Conservation (phyloP, 371 early-diverging fungal species). For the Dinochytrium kinnereticum region DNA sequence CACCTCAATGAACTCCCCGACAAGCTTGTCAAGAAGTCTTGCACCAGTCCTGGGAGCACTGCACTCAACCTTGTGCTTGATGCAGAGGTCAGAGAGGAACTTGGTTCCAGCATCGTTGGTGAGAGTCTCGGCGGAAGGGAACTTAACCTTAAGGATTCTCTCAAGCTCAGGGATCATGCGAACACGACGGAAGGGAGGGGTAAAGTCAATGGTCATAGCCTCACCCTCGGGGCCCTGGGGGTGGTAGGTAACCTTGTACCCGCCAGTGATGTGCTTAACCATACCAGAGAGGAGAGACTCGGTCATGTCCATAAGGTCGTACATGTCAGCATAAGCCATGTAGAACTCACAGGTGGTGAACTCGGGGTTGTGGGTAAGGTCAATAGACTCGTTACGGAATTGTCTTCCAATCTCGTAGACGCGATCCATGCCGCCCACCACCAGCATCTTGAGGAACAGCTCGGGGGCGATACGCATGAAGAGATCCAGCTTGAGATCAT, state of each 20-base stretch:
- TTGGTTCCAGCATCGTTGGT: conserved; percentile 81
- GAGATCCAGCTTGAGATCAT: conserved; percentile 98
- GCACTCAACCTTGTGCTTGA: conserved; percentile 92
- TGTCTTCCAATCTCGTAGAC: conserved; percentile 99
- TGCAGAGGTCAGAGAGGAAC: conserved; percentile 90
- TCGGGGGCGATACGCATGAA: conserved; percentile 99
- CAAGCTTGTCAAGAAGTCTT: conserved; percentile 98
- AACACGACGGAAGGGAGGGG: conserved; percentile 96
- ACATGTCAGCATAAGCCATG: conserved; percentile 99
- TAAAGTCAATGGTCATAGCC: conserved; percentile 86
- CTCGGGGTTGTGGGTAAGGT: conserved; percentile 99
- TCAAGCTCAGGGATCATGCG: conserved; percentile 95
- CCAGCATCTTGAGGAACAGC: conserved; percentile 95
- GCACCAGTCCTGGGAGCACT: conserved; percentile 94
- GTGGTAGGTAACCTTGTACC: conserved; percentile 89
- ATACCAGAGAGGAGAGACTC: conserved; percentile 91
- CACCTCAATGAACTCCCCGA: conserved; percentile 97
- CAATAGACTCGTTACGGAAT: conserved; percentile 99
- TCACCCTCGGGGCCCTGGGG: conserved; percentile 88
- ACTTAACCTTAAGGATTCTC: conserved; percentile 84
- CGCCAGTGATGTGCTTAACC: conserved; percentile 90
- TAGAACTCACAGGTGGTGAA: conserved; percentile 99
- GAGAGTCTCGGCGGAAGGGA: conserved; percentile 89
- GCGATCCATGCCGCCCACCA: conserved; percentile 98
- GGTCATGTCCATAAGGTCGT: conserved; percentile 96